phyloP scores from a whole-genome alignment of 2,329 filamentous ascomycete species.

The Bisporella sp. region DNA sequence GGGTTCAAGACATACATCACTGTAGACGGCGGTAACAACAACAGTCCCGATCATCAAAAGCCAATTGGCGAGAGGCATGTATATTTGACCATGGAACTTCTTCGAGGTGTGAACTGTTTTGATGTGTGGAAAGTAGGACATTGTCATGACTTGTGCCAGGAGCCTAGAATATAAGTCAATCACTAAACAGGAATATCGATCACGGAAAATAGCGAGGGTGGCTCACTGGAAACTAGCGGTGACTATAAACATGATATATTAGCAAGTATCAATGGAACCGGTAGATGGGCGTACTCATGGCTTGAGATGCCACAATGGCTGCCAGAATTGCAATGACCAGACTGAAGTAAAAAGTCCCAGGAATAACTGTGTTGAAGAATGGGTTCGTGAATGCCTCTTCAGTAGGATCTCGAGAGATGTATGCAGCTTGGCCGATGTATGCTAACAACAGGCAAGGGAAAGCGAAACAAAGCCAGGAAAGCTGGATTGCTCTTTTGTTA shows the following conservation, averaged over 20 bases:
- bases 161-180: slow-evolving; percentile 1
- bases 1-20: slow-evolving; percentile 42
- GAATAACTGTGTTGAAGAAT: slow-evolving; percentile 65
- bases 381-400: slow-evolving; percentile 61
- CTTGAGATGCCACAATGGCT: slow-evolving; percentile 70
- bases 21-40: slow-evolving; percentile 68
- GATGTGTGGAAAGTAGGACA: slow-evolving; percentile 68
- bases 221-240: no score
- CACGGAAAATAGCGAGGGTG: no score
- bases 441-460: slow-evolving; percentile 55
- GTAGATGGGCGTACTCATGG: slow-evolving; percentile 71
- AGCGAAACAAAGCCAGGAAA: slow-evolving; percentile 63
- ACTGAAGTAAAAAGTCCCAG: slow-evolving; percentile 60
- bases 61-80: slow-evolving; percentile 72
- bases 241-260: no score
- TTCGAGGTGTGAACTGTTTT: slow-evolving; percentile 65
- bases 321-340: slow-evolving; percentile 63
- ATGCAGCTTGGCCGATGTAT: slow-evolving; percentile 60
- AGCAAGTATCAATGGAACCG: slow-evolving; percentile 31
- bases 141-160: slow-evolving; percentile 63
- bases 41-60: slow-evolving; percentile 69
- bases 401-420: slow-evolving; percentile 50
- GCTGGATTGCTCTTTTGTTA: slow-evolving; percentile 59
- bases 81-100: slow-evolving; percentile 67
- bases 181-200: no score